Conservation (phyloP, 257 asterid species). For the Orobanche coerulescens region DNA sequence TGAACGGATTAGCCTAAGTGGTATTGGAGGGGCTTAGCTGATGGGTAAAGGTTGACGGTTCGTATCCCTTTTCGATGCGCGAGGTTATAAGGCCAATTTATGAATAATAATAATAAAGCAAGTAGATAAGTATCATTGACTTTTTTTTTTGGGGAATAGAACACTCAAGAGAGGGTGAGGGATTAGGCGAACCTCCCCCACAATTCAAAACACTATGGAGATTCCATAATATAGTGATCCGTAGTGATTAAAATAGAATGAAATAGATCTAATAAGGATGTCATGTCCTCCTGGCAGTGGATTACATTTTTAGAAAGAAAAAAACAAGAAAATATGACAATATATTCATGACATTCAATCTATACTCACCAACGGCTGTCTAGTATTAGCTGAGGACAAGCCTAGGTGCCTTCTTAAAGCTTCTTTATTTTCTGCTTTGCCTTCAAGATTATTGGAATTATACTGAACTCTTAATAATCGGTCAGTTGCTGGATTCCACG, state of each 20-base stretch:
- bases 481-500: conserved; percentile 95
- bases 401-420: conserved; percentile 65
- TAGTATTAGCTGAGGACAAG: conserved; percentile 44
- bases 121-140: background rate
- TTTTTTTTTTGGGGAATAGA: background rate
- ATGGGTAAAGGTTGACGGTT: no score
- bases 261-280: background rate
- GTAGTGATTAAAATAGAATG: background rate
- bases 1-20: no score
- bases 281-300: background rate
- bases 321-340: background rate
- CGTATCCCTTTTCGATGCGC: no score
- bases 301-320: background rate
- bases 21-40: no score
- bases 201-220: no score
- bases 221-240: no score
- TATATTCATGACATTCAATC: conserved; percentile 7
- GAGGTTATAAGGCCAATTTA: no score
- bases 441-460: conserved; percentile 56
- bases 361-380: conserved; percentile 71
- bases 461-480: conserved; percentile 66
- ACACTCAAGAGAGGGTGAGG: background rate
- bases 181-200: no score
- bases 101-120: no score
- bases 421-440: conserved; percentile 73